Evolutionary conservation across 345 rosid genomes (phyloP).

Genomic region (Gossypium thurberi): DNA sequence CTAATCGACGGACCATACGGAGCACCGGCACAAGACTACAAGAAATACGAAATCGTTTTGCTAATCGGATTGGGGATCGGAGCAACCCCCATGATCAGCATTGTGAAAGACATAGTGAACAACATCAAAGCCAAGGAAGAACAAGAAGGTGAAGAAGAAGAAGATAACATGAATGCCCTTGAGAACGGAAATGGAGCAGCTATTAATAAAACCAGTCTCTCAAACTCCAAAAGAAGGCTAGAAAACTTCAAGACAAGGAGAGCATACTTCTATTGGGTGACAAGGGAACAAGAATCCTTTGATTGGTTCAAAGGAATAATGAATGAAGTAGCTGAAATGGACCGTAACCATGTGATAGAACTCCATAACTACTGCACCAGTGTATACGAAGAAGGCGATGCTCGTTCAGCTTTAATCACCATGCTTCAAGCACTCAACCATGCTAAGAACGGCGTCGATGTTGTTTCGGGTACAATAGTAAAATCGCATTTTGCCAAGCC

Average conservation of each 20-base stretch:
- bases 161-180: slow-evolving; percentile 25
- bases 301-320: slow-evolving; percentile 82
- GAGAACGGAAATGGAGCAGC: slow-evolving; percentile 33
- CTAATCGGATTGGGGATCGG: slow-evolving; percentile 81
- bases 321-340: slow-evolving; percentile 71
- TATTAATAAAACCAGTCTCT: slow-evolving; percentile 23
- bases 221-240: slow-evolving; percentile 27
- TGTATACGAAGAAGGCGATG: slow-evolving; percentile 82
- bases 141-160: slow-evolving; percentile 30
- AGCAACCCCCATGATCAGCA: slow-evolving; percentile 90
- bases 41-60: slow-evolving; percentile 62
- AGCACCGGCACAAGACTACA: slow-evolving; percentile 88
- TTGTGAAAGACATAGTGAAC: slow-evolving; percentile 66
- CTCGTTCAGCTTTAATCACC: slow-evolving; percentile 69
- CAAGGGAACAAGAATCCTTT: slow-evolving; percentile 78
- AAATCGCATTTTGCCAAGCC: slow-evolving; percentile 82
- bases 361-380: slow-evolving; percentile 77
- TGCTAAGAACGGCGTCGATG: slow-evolving; percentile 66
- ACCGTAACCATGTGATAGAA: slow-evolving; percentile 56
- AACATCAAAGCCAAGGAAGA: slow-evolving; percentile 41
- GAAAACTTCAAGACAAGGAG: slow-evolving; percentile 61
- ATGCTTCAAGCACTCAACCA: slow-evolving; percentile 76
- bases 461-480: slow-evolving; percentile 74
- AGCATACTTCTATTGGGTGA: slow-evolving; percentile 82
- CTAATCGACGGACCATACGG: slow-evolving; percentile 81